Evolutionary conservation across 768 basidiomycete genomes (phyloP).

Genomic region (Lactarius hengduanensis): DNA sequence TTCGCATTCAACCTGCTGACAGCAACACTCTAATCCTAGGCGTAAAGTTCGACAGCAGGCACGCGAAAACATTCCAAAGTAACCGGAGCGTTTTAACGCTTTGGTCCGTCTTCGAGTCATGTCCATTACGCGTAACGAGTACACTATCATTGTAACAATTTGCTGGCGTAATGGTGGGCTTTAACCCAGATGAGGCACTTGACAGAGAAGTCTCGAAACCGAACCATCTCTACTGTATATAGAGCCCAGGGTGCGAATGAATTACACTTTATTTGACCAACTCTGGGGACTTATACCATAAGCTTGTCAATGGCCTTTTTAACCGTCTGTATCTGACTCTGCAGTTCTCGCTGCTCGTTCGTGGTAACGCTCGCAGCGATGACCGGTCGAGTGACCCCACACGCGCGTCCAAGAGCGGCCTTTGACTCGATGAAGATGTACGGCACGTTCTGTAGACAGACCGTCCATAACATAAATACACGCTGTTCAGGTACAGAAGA

Average conservation of each 20-base stretch:
- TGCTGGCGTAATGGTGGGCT: conserved; percentile 17
- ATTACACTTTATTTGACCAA: conserved; percentile 10
- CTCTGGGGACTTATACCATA: conserved; percentile 38
- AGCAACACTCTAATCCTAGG: conserved; percentile 39
- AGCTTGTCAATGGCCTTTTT: conserved; percentile 81
- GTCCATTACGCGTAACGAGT: conserved; percentile 18
- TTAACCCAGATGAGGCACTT: not conserved
- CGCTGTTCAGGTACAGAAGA: not conserved
- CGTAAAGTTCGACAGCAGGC: conserved; percentile 83
- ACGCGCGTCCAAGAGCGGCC: conserved; percentile 93
- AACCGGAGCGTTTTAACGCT: conserved; percentile 27
- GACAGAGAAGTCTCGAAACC: not conserved
- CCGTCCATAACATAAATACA: not conserved
- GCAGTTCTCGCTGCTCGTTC: conserved; percentile 88
- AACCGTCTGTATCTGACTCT: conserved; percentile 82
- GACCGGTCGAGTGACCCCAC: conserved; percentile 92
- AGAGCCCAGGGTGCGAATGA: not conserved
- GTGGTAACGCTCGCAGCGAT: conserved; percentile 97
- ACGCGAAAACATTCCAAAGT: conserved; percentile 87
- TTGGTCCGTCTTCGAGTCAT: conserved; percentile 19
- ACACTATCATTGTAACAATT: conserved; percentile 21
- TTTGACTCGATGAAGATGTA: conserved; percentile 96
- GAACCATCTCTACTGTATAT: not conserved
- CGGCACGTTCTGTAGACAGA: conserved; percentile 76
- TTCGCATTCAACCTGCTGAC: conserved; percentile 6